These are phyloP conservation scores for Trametes elegans DNA, from an alignment of 768 basidiomycete species.

Conservation along the genomic window DNA sequence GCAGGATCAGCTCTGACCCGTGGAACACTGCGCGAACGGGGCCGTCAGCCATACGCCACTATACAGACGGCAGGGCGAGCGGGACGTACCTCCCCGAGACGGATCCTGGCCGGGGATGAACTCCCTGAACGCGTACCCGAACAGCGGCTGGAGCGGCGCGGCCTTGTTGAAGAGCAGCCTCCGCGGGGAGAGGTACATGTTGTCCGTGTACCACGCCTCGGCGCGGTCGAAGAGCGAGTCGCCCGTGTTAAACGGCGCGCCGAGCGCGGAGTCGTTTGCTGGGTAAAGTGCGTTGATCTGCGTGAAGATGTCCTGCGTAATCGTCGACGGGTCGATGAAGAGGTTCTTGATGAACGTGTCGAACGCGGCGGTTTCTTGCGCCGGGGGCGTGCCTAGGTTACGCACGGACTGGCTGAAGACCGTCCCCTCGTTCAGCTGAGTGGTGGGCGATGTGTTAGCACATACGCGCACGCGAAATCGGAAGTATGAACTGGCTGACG, in stretches of 20 bases:
- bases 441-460: too few relatives aligned
- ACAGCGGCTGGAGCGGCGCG: slow-evolving; percentile 46
- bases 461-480: not conserved
- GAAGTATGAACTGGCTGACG: slow-evolving; percentile 7
- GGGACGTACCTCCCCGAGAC: slow-evolving; percentile 43
- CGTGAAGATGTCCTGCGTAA: slow-evolving; percentile 41
- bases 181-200: slow-evolving; percentile 53
- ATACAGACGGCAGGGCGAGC: not conserved
- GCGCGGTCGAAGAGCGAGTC: slow-evolving; percentile 58
- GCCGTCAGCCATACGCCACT: not conserved
- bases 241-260: slow-evolving; percentile 55
- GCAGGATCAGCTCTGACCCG: slow-evolving; percentile 44
- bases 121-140: slow-evolving; percentile 54
- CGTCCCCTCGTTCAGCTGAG: slow-evolving; percentile 56
- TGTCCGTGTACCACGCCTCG: slow-evolving; percentile 56
- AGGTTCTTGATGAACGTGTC: slow-evolving; percentile 45
- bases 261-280: slow-evolving; percentile 45
- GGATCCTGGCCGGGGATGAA: slow-evolving; percentile 54
- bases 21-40: slow-evolving; percentile 39
- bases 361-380: slow-evolving; percentile 44
- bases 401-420: slow-evolving; percentile 40
- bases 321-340: slow-evolving; percentile 51
- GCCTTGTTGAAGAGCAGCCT: slow-evolving; percentile 51
- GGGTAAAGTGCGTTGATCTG: slow-evolving; percentile 43
- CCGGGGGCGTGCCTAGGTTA: slow-evolving; percentile 37